Evolutionary conservation across 2,329 filamentous ascomycete species (phyloP), one percentile per base, ranked within the genome.

Genomic region (Calonectria pseudoturangicola): DNA sequence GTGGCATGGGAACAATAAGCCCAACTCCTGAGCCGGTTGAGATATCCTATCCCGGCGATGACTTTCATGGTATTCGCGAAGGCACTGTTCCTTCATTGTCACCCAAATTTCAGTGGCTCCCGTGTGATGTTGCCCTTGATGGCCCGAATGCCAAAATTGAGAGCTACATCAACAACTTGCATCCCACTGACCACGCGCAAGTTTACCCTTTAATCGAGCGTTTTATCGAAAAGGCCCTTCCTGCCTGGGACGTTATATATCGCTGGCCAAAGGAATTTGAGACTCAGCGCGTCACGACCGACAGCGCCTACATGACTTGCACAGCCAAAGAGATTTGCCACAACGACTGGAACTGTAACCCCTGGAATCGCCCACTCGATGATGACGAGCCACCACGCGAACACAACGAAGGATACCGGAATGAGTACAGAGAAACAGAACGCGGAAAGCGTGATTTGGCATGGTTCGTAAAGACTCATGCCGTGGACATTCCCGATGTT

Each of bases 141-240:
- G 75, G 78, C 2, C 81, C 2, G 7, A 54, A 36, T 51, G 30
- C 30, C 36, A 54, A 28, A 54, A 86, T 90, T 30, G 82, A 82
- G 2, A 88, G 86, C 75, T 90, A 90, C 75, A 85, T 90, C 79
- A 90, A 90, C 78, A 89, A 89, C 74, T 77, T 89, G 0, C 88
- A 90, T 71, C 88, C 89, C 0, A 27, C 70, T 0, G 64, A 82
- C 2, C 82, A 88, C 60, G 73, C 75, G 6, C 71, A 68, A 3
- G 76, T 89, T 0, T 89, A 88, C 69, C 71, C 68, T 2, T 75
- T 86, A 2, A 78, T 89, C 9, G 86, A 88, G 66, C 71, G 82
- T 25, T 80, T 88, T 28, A 82, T 88, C n/a, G 76, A 82, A 18
- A 80, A 80, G 21, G 75, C 85, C 0, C 79, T 90, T 0, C 86